Percentiles rank a stretch among this genome's conserved stretches.
Conservation (phyloP, 2,329 filamentous ascomycete species). For the Colletotrichum coccodes region DNA sequence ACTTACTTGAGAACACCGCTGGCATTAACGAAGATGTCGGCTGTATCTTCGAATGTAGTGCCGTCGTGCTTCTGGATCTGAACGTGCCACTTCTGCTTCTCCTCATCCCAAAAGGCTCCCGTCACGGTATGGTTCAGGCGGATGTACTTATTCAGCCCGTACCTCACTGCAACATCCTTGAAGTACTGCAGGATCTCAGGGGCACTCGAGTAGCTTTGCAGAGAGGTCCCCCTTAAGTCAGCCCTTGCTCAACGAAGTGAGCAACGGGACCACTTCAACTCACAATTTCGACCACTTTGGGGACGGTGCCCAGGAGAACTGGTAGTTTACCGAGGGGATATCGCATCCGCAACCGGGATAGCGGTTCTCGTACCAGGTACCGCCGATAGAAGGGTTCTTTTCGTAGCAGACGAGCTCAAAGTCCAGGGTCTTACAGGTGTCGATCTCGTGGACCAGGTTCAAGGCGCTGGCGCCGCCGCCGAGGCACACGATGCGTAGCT, state of each 20-base stretch:
- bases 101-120: slow-evolving; percentile 37
- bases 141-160: slow-evolving; percentile 36
- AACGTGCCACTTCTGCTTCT: slow-evolving; percentile 34
- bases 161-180: slow-evolving; percentile 37
- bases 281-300: slow-evolving; percentile 23
- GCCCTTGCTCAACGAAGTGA: too few relatives aligned
- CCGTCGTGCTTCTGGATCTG: slow-evolving; percentile 27
- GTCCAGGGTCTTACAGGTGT: slow-evolving; percentile 33
- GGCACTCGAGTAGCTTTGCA: slow-evolving; percentile 31
- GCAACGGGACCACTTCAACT: neutral
- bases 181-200: slow-evolving; percentile 39
- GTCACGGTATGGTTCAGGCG: slow-evolving; percentile 34
- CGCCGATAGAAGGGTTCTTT: slow-evolving; percentile 39
- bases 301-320: slow-evolving; percentile 30
- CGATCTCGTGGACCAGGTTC: slow-evolving; percentile 39
- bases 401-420: slow-evolving; percentile 40
- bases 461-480: slow-evolving; percentile 43
- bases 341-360: slow-evolving; percentile 39
- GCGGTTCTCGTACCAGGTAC: slow-evolving; percentile 40
- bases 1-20: slow-evolving; percentile 56
- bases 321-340: slow-evolving; percentile 37
- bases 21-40: slow-evolving; percentile 42
- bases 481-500: slow-evolving; percentile 40
- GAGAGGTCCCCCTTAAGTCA: neutral
- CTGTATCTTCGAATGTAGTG: slow-evolving; percentile 31